phyloP scores from a whole-genome alignment of 768 basidiomycete species.

The Imleria badia region DNA sequence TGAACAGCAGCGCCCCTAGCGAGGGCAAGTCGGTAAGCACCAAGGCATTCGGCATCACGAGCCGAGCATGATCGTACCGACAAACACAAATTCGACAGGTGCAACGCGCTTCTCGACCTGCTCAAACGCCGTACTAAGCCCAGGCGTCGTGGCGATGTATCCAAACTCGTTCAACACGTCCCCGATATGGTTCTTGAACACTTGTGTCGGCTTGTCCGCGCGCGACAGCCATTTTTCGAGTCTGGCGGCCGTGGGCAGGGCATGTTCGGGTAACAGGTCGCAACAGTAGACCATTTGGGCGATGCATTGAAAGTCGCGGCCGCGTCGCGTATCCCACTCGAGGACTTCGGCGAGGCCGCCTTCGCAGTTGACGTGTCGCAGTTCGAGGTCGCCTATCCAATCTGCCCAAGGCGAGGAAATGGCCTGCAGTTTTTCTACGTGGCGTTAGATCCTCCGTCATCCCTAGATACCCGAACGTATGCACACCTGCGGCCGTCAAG shows the following conservation, averaged over 20 bases:
- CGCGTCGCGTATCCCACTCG: conserved; percentile 65
- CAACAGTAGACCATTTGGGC: conserved; percentile 71
- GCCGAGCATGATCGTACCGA: conserved; percentile 47
- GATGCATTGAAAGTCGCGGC: conserved; percentile 74
- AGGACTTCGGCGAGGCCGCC: conserved; percentile 58
- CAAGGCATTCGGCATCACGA: background rate
- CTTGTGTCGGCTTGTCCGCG: conserved; percentile 37
- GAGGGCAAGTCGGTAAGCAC: background rate
- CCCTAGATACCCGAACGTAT: background rate
- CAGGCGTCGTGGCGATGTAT: conserved; percentile 44
- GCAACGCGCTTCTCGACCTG: conserved; percentile 61
- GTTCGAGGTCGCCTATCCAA: conserved; percentile 63
- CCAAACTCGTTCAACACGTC: conserved; percentile 54
- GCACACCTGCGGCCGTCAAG: conserved; percentile 66
- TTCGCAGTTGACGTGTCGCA: conserved; percentile 54
- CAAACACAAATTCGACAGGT: conserved; percentile 78
- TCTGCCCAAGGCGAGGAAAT: conserved; percentile 68
- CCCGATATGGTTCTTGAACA: conserved; percentile 56
- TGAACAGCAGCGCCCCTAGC: conserved; percentile 67
- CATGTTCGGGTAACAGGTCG: conserved; percentile 46
- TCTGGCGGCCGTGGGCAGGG: conserved; percentile 52
- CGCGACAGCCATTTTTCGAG: conserved; percentile 48
- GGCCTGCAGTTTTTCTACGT: conserved; percentile 75
- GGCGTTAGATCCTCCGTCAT: background rate
- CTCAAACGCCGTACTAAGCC: conserved; percentile 48